Evolutionary conservation across 1,139 yeast genomes (phyloP), one percentile per base, ranked within the genome.

Genomic region (Sugiyamaella japonica): DNA sequence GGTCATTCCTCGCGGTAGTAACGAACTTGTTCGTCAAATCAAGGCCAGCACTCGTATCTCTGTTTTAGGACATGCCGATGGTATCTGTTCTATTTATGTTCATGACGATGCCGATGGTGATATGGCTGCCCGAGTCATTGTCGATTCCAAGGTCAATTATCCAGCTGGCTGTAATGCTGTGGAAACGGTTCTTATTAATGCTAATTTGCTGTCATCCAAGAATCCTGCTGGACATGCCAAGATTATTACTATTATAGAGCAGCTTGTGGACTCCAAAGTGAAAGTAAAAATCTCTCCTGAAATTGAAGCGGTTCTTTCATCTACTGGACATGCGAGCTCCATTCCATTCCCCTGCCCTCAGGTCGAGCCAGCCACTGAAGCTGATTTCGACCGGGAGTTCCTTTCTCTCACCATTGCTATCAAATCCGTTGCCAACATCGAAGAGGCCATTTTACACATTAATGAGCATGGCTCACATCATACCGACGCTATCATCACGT

Each of bases 91-190:
- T 2, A 82, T 91, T 16, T 95, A 84, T 67, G 77, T 91, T 29
- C 96, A 91, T 68, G 78, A 79, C 53, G 83, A 80, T 46, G 95
- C 95, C 2, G 91, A 89, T 64, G 62, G 87, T 12, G 78, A 72
- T 13, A 89, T 88, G 80, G 96, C 98, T 0, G 76, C 80, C 37
- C 81, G 82, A 57, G 81, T 95, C 34, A 77, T 83, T 3, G 80
- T 89, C 32, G 99, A 95, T 71, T 80, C 97, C 4, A 93, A 93
- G 72, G 89, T 97, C 0, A 90, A 91, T 71, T 95, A 95, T 68
- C 97, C 98, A 42, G 99, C 99, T 12, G 99, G 97, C 7, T 95
- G 99, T 73, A 95, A 95, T 69, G 97, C 99, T 2, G 95, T 82
- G 53, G 99, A 95, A 70, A 89, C 95, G 46, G 73, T 93, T 44